Conservation (phyloP, 179 eudicot species). For the Silene noctiflora region DNA sequence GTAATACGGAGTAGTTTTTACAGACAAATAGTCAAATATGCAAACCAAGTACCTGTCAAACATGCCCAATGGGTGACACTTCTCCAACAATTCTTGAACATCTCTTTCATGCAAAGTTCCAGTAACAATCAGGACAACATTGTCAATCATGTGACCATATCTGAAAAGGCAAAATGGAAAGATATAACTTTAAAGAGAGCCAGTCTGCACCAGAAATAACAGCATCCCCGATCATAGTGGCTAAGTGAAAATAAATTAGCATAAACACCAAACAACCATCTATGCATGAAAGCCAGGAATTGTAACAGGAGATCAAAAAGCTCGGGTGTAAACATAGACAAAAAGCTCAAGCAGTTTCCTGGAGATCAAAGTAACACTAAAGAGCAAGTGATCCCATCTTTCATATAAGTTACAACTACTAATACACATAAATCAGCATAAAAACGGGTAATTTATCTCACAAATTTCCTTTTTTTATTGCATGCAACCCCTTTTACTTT, state of each 20-base stretch:
- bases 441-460: not conserved
- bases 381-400: not conserved
- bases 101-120: slow-evolving; percentile 99
- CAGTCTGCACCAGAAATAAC: not conserved
- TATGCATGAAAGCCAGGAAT: not conserved
- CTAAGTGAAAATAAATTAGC: not conserved
- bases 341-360: not conserved
- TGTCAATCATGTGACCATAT: slow-evolving; percentile 98
- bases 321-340: not conserved
- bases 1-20: slow-evolving; percentile 3
- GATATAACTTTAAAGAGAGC: not conserved
- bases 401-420: too few relatives aligned
- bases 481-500: not conserved
- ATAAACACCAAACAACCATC: not conserved
- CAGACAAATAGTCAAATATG: slow-evolving; percentile 3
- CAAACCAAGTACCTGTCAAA: slow-evolving; percentile 72
- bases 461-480: not conserved
- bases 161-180: slow-evolving; percentile 32
- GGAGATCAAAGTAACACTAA: not conserved
- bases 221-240: not conserved
- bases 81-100: slow-evolving; percentile 94
- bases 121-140: slow-evolving; percentile 95
- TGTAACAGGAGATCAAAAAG: not conserved
- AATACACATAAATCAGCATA: too few relatives aligned
- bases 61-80: slow-evolving; percentile 98